phyloP scores from a whole-genome alignment of 768 basidiomycete species.

The Collybia sordida region DNA sequence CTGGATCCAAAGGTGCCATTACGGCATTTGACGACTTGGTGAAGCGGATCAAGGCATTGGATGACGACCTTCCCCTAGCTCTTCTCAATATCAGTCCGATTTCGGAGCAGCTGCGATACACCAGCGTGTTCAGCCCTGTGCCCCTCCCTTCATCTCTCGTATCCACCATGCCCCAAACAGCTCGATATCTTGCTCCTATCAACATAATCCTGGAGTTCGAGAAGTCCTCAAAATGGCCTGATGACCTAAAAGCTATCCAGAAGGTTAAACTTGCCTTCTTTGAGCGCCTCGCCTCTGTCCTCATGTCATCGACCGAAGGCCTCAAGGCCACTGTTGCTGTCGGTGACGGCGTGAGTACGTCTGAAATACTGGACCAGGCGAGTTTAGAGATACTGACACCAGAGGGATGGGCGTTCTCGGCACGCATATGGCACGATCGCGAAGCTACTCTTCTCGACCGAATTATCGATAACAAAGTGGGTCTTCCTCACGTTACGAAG shows the following conservation, averaged over 20 bases:
- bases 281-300: conserved; percentile 68
- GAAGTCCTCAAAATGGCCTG: conserved; percentile 91
- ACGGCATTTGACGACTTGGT: conserved; percentile 79
- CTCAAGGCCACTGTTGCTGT: conserved; percentile 60
- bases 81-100: conserved; percentile 75
- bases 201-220: conserved; percentile 87
- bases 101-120: conserved; percentile 78
- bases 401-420: conserved; percentile 85
- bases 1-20: conserved; percentile 74
- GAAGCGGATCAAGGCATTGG: conserved; percentile 69
- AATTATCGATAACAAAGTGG: conserved; percentile 42
- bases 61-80: conserved; percentile 73
- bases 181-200: conserved; percentile 68
- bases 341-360: conserved; percentile 43
- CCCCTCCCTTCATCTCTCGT: conserved; percentile 59
- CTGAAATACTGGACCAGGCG: conserved; percentile 66
- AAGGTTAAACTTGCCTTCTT: conserved; percentile 93
- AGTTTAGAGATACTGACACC: conserved; percentile 75
- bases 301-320: conserved; percentile 54
- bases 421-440: conserved; percentile 84
- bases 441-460: conserved; percentile 79
- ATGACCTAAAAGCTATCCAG: conserved; percentile 89
- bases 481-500: conserved; percentile 35
- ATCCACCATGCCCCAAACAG: conserved; percentile 51
- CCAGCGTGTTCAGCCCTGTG: conserved; percentile 78